Conservation (phyloP, 2,329 filamentous ascomycete genomes). For the Conoideocrella luteorostrata region DNA sequence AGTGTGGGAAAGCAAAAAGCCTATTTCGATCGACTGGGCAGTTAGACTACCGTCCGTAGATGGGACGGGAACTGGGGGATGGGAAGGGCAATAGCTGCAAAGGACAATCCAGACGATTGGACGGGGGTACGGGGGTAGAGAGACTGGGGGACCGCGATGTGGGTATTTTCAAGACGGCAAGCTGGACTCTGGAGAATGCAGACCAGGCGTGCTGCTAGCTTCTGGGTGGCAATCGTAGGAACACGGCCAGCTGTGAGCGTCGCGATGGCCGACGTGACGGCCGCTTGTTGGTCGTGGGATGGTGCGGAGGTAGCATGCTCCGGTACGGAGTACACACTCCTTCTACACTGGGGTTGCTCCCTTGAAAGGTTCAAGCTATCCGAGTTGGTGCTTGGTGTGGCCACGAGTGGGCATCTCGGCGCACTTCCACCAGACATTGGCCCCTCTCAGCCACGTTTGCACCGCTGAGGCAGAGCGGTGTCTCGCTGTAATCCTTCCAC, state of each 20-base stretch:
- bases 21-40: neutral
- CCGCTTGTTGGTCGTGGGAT: no score
- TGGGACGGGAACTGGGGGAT: neutral
- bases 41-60: neutral
- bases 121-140: neutral
- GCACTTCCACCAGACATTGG: no score
- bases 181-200: constrained; percentile 1
- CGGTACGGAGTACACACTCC: no score
- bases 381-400: neutral
- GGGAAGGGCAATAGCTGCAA: neutral
- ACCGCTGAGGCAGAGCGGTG: no score
- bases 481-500: no score
- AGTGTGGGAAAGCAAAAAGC: constrained; percentile 2
- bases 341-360: neutral
- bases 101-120: neutral
- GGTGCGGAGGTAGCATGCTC: no score
- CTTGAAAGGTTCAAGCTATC: neutral
- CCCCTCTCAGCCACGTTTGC: no score
- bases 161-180: neutral
- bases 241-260: no score
- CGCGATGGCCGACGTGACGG: no score
- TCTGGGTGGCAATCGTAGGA: neutral
- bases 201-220: neutral
- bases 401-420: neutral
- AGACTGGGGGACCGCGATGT: no score